A percentile compares a stretch with the other conserved stretches of the same genome.
Evolutionary conservation across 345 rosid species (phyloP).

Genomic region (Clausena lansium): DNA sequence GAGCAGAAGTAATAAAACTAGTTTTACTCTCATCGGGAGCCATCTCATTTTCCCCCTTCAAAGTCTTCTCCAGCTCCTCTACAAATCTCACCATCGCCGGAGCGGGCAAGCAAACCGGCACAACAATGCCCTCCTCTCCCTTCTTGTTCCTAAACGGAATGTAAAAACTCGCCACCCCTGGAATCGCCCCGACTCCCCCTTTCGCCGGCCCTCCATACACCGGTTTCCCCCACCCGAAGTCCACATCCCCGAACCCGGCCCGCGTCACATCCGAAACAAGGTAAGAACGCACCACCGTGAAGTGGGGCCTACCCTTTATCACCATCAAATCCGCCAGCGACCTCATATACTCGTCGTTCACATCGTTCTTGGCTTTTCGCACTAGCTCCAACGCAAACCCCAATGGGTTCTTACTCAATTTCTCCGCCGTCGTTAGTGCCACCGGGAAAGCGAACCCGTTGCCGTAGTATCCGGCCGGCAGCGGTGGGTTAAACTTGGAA

Average conservation of each 20-base stretch:
- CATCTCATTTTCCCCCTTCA: slow-evolving; percentile 12
- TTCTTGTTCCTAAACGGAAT: slow-evolving; percentile 24
- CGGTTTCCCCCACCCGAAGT: slow-evolving; percentile 62
- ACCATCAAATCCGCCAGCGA: slow-evolving; percentile 54
- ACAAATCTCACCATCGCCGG: slow-evolving; percentile 44
- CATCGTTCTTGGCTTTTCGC: slow-evolving; percentile 39
- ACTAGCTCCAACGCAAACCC: slow-evolving; percentile 46
- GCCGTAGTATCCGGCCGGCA: slow-evolving; percentile 53
- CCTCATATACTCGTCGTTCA: slow-evolving; percentile 55
- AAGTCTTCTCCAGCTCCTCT: slow-evolving; percentile 30
- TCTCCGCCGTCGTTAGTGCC: slow-evolving; percentile 37
- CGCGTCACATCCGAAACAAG: slow-evolving; percentile 41
- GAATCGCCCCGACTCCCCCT: slow-evolving; percentile 39
- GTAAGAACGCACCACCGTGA: slow-evolving; percentile 25
- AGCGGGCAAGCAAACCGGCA: slow-evolving; percentile 48
- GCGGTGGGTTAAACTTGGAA: slow-evolving; percentile 36
- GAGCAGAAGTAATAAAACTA: slow-evolving; percentile 13
- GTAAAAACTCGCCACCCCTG: slow-evolving; percentile 41
- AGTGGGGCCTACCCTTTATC: slow-evolving; percentile 39
- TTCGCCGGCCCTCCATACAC: slow-evolving; percentile 45
- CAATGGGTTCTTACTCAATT: slow-evolving; percentile 39
- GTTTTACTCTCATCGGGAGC: background rate
- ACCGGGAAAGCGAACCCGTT: slow-evolving; percentile 41
- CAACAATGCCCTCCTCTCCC: slow-evolving; percentile 42
- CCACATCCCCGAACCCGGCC: slow-evolving; percentile 31